Percentiles rank a stretch among this genome's conserved stretches.
phyloP scores from a whole-genome alignment of 176 grass and related monocot genomes.

The Triticum timopheevii region DNA sequence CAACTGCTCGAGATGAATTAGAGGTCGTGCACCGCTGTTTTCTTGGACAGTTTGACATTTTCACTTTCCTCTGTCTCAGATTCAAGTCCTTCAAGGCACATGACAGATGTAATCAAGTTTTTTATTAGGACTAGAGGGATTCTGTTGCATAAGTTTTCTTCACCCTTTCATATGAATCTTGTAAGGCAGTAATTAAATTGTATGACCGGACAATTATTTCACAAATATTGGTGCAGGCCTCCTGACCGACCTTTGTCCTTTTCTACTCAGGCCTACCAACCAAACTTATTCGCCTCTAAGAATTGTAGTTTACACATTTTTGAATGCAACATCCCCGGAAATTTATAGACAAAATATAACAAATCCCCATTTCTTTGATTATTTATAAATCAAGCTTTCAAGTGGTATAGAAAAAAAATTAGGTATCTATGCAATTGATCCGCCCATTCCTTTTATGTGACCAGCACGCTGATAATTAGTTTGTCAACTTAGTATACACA shows the following conservation, averaged over 20 bases:
- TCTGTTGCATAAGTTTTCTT: too few relatives aligned
- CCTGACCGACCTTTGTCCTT: too few relatives aligned
- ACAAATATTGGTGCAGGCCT: too few relatives aligned
- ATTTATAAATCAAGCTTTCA: neutral
- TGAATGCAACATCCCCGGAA: neutral
- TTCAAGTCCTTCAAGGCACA: neutral
- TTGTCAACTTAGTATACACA: conserved; percentile 25
- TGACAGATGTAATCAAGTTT: neutral
- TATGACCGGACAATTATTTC: too few relatives aligned
- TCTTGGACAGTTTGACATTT: neutral
- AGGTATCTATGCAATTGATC: conserved; percentile 38
- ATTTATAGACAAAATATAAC: neutral
- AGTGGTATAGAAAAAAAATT: neutral
- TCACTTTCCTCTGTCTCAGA: neutral
- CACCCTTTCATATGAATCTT: too few relatives aligned
- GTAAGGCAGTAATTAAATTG: too few relatives aligned
- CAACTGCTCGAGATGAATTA: neutral
- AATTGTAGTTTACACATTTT: neutral
- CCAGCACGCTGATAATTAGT: conserved; percentile 62
- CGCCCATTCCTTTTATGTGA: conserved; percentile 57
- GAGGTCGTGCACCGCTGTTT: neutral
- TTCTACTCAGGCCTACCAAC: too few relatives aligned
- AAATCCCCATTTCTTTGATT: neutral
- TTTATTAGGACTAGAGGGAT: neutral
- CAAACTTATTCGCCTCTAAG: neutral